phyloP scores from a whole-genome alignment of 2,329 filamentous ascomycete genomes.

The Thermothelomyces thermophilus region DNA sequence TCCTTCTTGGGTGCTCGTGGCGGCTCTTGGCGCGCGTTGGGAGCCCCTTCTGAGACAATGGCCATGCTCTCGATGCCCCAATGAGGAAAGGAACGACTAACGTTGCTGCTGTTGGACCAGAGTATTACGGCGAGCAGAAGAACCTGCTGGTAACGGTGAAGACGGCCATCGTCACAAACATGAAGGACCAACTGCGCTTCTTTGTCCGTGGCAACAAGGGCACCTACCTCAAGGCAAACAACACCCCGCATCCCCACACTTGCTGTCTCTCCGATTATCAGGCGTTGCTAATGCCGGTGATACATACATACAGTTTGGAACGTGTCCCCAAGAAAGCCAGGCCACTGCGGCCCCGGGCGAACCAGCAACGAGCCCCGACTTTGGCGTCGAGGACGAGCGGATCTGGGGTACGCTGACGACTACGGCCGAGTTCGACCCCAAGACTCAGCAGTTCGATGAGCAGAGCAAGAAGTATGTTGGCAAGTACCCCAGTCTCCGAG shows the following conservation, averaged over 20 bases:
- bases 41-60: too few species aligned
- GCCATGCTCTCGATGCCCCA: too few species aligned
- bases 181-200: slow-evolving; percentile 54
- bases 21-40: too few species aligned
- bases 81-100: too few species aligned
- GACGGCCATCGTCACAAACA: slow-evolving; percentile 51
- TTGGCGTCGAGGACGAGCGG: slow-evolving; percentile 32
- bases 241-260: not conserved
- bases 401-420: slow-evolving; percentile 36
- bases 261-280: too few species aligned
- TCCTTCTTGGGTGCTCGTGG: too few species aligned
- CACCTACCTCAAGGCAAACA: slow-evolving; percentile 34
- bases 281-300: not conserved
- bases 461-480: slow-evolving; percentile 32
- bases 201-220: slow-evolving; percentile 58
- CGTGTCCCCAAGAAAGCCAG: slow-evolving; percentile 33
- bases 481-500: slow-evolving; percentile 33
- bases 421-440: slow-evolving; percentile 30
- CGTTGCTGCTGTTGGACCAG: too few species aligned
- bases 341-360: slow-evolving; percentile 27
- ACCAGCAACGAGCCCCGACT: slow-evolving; percentile 27
- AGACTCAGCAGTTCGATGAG: slow-evolving; percentile 28
- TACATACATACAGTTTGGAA: slow-evolving; percentile 9
- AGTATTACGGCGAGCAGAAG: slow-evolving; percentile 42
- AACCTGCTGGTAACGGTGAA: slow-evolving; percentile 53